Evolutionary conservation across 345 rosid genomes (phyloP).

Genomic region (Limnanthes douglasii): DNA sequence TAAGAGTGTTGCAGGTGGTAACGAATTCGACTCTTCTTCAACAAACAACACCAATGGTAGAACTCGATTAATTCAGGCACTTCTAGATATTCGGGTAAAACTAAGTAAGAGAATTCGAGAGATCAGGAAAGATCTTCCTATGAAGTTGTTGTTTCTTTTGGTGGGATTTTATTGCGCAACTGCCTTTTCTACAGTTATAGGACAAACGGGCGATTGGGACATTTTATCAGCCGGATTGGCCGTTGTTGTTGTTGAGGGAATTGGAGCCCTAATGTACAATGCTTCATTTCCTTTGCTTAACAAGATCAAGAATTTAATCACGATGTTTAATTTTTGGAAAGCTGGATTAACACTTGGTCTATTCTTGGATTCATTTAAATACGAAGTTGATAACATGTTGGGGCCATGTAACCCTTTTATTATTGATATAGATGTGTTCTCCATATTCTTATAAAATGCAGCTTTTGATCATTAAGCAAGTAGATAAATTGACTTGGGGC

Average conservation of each 20-base stretch:
- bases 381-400: slow-evolving; percentile 21
- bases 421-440: too few relatives aligned
- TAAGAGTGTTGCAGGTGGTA: slow-evolving; percentile 31
- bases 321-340: slow-evolving; percentile 84
- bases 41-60: slow-evolving; percentile 22
- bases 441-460: too few relatives aligned
- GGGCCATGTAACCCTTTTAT: slow-evolving; percentile 9
- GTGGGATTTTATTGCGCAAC: slow-evolving; percentile 86
- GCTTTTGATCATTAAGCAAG: too few relatives aligned
- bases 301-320: slow-evolving; percentile 34
- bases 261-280: slow-evolving; percentile 80
- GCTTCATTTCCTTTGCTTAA: slow-evolving; percentile 38
- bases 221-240: slow-evolving; percentile 83
- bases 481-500: too few relatives aligned
- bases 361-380: slow-evolving; percentile 92
- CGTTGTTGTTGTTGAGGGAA: slow-evolving; percentile 62
- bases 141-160: slow-evolving; percentile 69
- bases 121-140: slow-evolving; percentile 50
- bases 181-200: slow-evolving; percentile 40
- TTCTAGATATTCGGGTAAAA: slow-evolving; percentile 39
- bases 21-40: slow-evolving; percentile 47
- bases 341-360: slow-evolving; percentile 79
- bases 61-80: slow-evolving; percentile 45
- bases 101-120: slow-evolving; percentile 34
- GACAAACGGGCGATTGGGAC: slow-evolving; percentile 99